Evolutionary conservation across 345 rosid genomes (phyloP).

Genomic region (Brassica rapa): DNA sequence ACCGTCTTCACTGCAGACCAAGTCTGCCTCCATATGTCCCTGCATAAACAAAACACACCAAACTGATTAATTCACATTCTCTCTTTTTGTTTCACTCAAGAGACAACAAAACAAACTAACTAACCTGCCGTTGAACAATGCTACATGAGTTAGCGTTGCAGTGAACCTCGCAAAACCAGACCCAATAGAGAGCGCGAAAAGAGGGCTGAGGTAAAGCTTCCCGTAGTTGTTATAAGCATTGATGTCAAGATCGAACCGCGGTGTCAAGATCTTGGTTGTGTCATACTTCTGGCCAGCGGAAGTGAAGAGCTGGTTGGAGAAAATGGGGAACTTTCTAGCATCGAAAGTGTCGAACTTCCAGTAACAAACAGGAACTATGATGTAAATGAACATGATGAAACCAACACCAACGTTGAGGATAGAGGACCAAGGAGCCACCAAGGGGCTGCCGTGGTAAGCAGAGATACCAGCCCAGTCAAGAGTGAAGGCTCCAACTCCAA

Average conservation of each 20-base stretch:
- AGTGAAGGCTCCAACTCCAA: conserved; percentile 89
- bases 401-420: conserved; percentile 89
- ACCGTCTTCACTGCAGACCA: conserved; percentile 65
- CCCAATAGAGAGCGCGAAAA: conserved; percentile 96
- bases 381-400: conserved; percentile 89
- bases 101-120: conserved; percentile 10
- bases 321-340: conserved; percentile 83
- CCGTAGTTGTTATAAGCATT: conserved; percentile 71
- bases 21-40: conserved; percentile 87
- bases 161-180: conserved; percentile 97
- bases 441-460: conserved; percentile 97
- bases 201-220: conserved; percentile 94
- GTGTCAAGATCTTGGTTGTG: conserved; percentile 77
- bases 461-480: conserved; percentile 99
- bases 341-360: conserved; percentile 93
- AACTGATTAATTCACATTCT: neutral
- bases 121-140: conserved; percentile 92
- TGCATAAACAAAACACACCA: conserved; percentile 41
- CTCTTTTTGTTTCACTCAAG: neutral
- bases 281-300: conserved; percentile 75
- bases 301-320: conserved; percentile 86
- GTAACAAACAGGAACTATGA: conserved; percentile 87
- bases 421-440: conserved; percentile 89
- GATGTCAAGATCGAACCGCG: conserved; percentile 60
- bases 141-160: conserved; percentile 93